phyloP scores from a whole-genome alignment of 2,329 filamentous ascomycete genomes.

The Aureobasidium sp. region DNA sequence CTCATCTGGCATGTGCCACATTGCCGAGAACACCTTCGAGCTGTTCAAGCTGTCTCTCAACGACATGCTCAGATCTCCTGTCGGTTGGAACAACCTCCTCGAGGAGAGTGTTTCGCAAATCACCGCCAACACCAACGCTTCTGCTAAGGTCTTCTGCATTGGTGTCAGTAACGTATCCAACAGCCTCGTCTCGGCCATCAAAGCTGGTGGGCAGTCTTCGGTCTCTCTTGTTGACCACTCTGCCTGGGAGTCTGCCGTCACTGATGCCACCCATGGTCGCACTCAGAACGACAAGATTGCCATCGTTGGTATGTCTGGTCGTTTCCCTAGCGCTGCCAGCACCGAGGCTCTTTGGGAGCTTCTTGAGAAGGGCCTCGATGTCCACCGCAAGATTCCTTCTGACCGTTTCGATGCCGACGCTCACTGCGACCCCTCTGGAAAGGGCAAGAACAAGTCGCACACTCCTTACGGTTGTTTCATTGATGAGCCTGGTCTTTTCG shows the following conservation, averaged over 20 bases:
- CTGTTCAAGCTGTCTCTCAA: slow-evolving; percentile 37
- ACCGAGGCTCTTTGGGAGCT: slow-evolving; percentile 69
- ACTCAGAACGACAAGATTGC: slow-evolving; percentile 64
- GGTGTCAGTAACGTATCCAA: slow-evolving; percentile 49
- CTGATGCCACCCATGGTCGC: slow-evolving; percentile 32
- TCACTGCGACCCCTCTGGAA: slow-evolving; percentile 65
- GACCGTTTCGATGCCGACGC: slow-evolving; percentile 68
- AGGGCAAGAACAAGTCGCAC: slow-evolving; percentile 67
- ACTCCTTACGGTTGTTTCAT: slow-evolving; percentile 72
- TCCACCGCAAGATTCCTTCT: slow-evolving; percentile 58
- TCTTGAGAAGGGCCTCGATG: slow-evolving; percentile 66
- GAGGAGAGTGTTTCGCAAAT: slow-evolving; percentile 43
- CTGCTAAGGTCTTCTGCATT: slow-evolving; percentile 42
- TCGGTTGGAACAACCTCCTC: slow-evolving; percentile 44
- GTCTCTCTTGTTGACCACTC: slow-evolving; percentile 39
- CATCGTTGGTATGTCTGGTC: slow-evolving; percentile 75
- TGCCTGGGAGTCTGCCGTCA: slow-evolving; percentile 33
- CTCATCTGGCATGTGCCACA: slow-evolving; percentile 39
- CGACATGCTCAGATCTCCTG: slow-evolving; percentile 41
- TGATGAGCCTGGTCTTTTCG: slow-evolving; percentile 68
- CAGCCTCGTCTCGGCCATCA: slow-evolving; percentile 48
- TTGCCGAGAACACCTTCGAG: slow-evolving; percentile 39
- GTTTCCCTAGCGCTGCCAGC: slow-evolving; percentile 66
- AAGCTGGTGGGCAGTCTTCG: slow-evolving; percentile 42
- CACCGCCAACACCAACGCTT: slow-evolving; percentile 33